Evolutionary conservation across 2,329 filamentous ascomycete species (phyloP).

Genomic region (Sclerotinia trifoliorum): DNA sequence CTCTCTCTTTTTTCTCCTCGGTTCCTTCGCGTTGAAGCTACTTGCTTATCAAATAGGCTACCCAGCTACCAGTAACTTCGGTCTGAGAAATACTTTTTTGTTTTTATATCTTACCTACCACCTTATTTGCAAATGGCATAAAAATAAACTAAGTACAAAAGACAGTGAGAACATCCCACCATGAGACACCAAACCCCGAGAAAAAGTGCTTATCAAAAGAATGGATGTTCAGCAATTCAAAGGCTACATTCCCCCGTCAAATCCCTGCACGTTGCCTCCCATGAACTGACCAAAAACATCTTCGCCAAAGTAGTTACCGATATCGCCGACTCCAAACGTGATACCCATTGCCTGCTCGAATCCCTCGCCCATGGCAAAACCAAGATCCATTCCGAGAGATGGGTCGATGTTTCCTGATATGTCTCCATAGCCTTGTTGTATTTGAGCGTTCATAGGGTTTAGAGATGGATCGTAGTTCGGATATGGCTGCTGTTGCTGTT

Average conservation of each 20-base stretch:
- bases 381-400: constrained; percentile 35
- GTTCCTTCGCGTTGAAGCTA: neutral
- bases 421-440: constrained; percentile 24
- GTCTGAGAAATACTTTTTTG: neutral
- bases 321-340: constrained; percentile 38
- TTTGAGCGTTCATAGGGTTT: constrained; percentile 26
- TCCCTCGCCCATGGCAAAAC: constrained; percentile 37
- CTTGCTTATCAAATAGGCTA: neutral
- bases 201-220: neutral
- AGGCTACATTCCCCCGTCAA: constrained; percentile 25
- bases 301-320: constrained; percentile 37
- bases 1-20: neutral
- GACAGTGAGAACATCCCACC: neutral
- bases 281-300: constrained; percentile 33
- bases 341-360: constrained; percentile 41
- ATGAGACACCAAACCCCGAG: neutral
- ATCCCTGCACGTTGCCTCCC: constrained; percentile 29
- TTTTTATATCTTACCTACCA: neutral
- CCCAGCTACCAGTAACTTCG: neutral
- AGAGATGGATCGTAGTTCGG: constrained; percentile 28
- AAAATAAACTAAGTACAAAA: neutral
- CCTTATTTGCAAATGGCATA: neutral
- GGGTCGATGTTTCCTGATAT: constrained; percentile 36
- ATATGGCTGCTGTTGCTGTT: constrained; percentile 27
- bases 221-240: neutral